Evolutionary conservation across 768 basidiomycete genomes (phyloP), one percentile per base, ranked within the genome.

Genomic region (Astraeus odoratus): DNA sequence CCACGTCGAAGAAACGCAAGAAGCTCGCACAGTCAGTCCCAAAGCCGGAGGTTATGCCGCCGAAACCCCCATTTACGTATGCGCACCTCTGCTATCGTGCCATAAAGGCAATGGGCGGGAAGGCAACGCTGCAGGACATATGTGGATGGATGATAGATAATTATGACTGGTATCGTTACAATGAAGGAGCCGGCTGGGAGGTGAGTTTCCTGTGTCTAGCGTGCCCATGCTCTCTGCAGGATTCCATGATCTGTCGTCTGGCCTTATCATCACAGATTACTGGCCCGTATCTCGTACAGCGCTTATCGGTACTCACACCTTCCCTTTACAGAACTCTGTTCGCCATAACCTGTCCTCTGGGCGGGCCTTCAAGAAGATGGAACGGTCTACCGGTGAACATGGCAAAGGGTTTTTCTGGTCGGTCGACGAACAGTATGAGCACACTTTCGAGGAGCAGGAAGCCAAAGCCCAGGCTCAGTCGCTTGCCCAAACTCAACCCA

Each of bases 351-450:
- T 99, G n/a, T 94, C 93, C 1, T 89, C 91, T 9, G 84, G 86
- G 59, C 80, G 83, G 39, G 91, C 89, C 0, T 99, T 99, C 67
- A 73, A 87, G 61, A 97, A 97, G 65, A 75, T 89, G 62, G 88
- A 93, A 48, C 75, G 89, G 24, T 84, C 81, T 50, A 78, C 81
- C 5, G 86, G 90, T 47, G 89, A 86, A 69, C 76, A 85, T 49
- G 86, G 89, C 8, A 96, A 95, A 62, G 94, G 93, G 2, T 91
- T 83, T 52, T 90, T 92, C 51, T 97, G 94, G 94, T 84, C 86
- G 16, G 72, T 96, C 25, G 93, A 95, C 56, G 81, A 84, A 35
- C 75, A 79, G 44, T 73, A 74, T 58, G 76, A 81, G 42, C 81
- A 80, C 46, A 70, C 70, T 27, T 76, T 89, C 35, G 80, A 83